Evolutionary conservation across 2,329 filamentous ascomycete species (phyloP).

Genomic region (Phaeosphaeriaceae sp.): DNA sequence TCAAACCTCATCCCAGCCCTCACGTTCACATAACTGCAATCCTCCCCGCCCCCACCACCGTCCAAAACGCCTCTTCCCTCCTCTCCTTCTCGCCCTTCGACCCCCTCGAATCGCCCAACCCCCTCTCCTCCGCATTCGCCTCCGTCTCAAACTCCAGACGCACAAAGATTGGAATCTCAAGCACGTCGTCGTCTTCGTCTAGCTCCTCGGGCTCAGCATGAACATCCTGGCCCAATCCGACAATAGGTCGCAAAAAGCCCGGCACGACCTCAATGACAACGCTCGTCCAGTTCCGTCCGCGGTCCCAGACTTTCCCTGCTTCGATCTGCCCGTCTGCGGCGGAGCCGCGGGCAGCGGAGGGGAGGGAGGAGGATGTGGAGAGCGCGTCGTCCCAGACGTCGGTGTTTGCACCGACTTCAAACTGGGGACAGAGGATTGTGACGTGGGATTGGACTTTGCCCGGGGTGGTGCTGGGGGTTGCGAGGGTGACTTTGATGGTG

Average conservation of each 20-base stretch:
- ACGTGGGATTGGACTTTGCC: conserved; percentile 65
- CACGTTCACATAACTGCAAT: conserved; percentile 58
- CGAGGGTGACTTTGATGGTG: conserved; percentile 82
- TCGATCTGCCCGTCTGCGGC: conserved; percentile 61
- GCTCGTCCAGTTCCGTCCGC: conserved; percentile 91
- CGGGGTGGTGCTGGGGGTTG: conserved; percentile 67
- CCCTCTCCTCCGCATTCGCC: conserved; percentile 61
- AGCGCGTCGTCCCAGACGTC: conserved; percentile 92
- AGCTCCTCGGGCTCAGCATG: conserved; percentile 32
- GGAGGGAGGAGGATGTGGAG: conserved; percentile 49
- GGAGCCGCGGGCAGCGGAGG: conserved; percentile 42
- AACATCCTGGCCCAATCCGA: conserved; percentile 8
- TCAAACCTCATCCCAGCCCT: no score
- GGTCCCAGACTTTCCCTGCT: conserved; percentile 95
- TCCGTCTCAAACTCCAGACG: conserved; percentile 88
- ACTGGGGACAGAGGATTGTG: conserved; percentile 92
- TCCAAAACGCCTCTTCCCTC: conserved; percentile 94
- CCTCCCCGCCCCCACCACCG: conserved; percentile 84
- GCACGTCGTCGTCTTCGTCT: conserved; percentile 65
- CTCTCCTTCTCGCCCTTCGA: conserved; percentile 73
- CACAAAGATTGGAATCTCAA: conserved; percentile 96
- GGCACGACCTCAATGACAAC: conserved; percentile 91
- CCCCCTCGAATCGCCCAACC: conserved; percentile 46
- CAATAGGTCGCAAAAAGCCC: conserved; percentile 39
- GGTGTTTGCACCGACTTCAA: conserved; percentile 94